Conservation (phyloP, 2,329 filamentous ascomycete species). For the Epichloe aotearoae region DNA sequence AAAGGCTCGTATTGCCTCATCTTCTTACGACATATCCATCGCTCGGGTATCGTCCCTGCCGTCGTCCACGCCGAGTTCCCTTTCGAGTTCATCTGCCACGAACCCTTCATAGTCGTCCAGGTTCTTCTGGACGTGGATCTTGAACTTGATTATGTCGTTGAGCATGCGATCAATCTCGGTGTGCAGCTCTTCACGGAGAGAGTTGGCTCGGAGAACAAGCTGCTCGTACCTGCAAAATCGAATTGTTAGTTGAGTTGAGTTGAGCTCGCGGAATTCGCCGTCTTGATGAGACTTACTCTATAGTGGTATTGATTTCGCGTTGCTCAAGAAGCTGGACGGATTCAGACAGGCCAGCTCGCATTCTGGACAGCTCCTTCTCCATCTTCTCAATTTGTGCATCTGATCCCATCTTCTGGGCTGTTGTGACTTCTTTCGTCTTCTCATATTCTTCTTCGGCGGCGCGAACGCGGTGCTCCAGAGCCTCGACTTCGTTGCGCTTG, state of each 20-base stretch:
- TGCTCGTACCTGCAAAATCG: constrained; percentile 63
- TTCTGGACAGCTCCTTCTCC: constrained; percentile 94
- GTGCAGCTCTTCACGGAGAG: constrained; percentile 91
- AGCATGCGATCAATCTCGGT: constrained; percentile 92
- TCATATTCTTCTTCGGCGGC: constrained; percentile 90
- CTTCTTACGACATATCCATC: constrained; percentile 22
- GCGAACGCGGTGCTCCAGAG: constrained; percentile 74
- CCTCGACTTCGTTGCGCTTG: constrained; percentile 84
- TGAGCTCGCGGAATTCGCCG: neutral
- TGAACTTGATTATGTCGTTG: constrained; percentile 97
- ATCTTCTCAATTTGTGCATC: constrained; percentile 97
- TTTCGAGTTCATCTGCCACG: constrained; percentile 84
- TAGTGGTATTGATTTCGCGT: constrained; percentile 89
- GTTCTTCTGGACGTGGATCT: constrained; percentile 87
- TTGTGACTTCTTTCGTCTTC: constrained; percentile 76
- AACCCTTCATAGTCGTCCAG: constrained; percentile 92
- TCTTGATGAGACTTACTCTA: constrained; percentile 52
- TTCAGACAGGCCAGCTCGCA: constrained; percentile 72
- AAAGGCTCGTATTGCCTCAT: neutral
- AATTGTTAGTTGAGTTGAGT: constrained; percentile 1
- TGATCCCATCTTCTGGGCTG: constrained; percentile 72
- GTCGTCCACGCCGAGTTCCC: constrained; percentile 58
- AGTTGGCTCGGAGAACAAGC: constrained; percentile 67
- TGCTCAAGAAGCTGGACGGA: constrained; percentile 88
- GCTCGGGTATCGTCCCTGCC: constrained; percentile 37